Percentiles rank a stretch among this genome's conserved stretches.
Conservation (phyloP, 768 basidiomycete species). For the Collybiopsis confluens region DNA sequence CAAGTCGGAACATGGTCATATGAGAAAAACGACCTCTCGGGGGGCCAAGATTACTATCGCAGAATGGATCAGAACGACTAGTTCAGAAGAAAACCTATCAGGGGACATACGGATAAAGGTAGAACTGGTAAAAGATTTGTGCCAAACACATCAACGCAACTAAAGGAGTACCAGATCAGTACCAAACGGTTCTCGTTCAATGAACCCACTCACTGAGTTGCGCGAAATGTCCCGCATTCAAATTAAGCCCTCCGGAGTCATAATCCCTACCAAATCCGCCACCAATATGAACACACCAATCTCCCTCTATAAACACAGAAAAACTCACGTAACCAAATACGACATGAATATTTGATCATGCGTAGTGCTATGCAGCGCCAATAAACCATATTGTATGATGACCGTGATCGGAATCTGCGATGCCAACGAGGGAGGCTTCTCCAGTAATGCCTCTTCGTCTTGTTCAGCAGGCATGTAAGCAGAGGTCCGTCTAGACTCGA, state of each 20-base stretch:
- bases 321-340: slow-evolving; percentile 80
- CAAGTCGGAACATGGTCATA: slow-evolving; percentile 86
- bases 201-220: slow-evolving; percentile 65
- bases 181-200: no score
- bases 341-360: slow-evolving; percentile 92
- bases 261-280: slow-evolving; percentile 60
- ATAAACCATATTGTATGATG: slow-evolving; percentile 85
- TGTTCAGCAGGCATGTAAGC: slow-evolving; percentile 19
- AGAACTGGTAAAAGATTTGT: slow-evolving; percentile 89
- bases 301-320: slow-evolving; percentile 4
- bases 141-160: slow-evolving; percentile 93
- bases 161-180: no score
- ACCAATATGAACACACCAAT: slow-evolving; percentile 10
- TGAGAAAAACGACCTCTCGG: slow-evolving; percentile 82
- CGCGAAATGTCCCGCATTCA: slow-evolving; percentile 90
- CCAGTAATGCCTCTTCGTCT: slow-evolving; percentile 37
- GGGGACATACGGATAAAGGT: slow-evolving; percentile 76
- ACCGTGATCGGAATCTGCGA: slow-evolving; percentile 78
- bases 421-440: slow-evolving; percentile 61
- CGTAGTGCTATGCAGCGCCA: slow-evolving; percentile 85
- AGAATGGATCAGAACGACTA: no score
- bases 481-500: slow-evolving; percentile 40
- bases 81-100: not conserved
- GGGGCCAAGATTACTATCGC: slow-evolving; percentile 64
- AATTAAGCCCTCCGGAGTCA: slow-evolving; percentile 80